Evolutionary conservation across 2,329 filamentous ascomycete species (phyloP).

Genomic region (Xylariaceae sp.): DNA sequence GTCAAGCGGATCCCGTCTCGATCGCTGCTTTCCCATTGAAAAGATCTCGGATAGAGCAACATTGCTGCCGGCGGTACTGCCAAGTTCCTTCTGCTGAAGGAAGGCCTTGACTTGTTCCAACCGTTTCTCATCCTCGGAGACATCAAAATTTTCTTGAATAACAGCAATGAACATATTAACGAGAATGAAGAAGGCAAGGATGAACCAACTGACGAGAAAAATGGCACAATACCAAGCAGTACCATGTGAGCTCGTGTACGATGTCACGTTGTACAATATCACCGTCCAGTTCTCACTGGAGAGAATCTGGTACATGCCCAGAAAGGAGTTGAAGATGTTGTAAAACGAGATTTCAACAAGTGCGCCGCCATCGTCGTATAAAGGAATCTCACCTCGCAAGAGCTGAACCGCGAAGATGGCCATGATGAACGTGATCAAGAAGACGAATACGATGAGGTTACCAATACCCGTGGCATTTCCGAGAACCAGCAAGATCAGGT

Average conservation of each 20-base stretch:
- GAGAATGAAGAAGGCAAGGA: conserved; percentile 89
- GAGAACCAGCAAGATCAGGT: conserved; percentile 81
- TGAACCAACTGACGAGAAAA: conserved; percentile 94
- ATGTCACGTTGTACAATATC: conserved; percentile 77
- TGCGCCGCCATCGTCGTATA: conserved; percentile 55
- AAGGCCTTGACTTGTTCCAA: conserved; percentile 95
- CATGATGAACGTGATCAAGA: conserved; percentile 88
- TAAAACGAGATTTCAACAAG: conserved; percentile 70
- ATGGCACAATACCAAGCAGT: conserved; percentile 91
- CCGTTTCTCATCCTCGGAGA: conserved; percentile 96
- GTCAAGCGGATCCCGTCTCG: conserved; percentile 76
- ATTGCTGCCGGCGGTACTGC: conserved; percentile 62
- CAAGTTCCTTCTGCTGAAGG: conserved; percentile 82
- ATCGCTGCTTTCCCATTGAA: conserved; percentile 53
- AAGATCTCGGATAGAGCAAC: conserved; percentile 70
- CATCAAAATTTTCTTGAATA: conserved; percentile 98
- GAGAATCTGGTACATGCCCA: conserved; percentile 95
- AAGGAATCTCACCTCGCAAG: conserved; percentile 78
- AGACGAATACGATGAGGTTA: conserved; percentile 94
- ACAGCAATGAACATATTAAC: conserved; percentile 99
- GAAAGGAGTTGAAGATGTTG: conserved; percentile 90
- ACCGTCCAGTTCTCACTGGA: conserved; percentile 95
- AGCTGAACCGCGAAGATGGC: conserved; percentile 91
- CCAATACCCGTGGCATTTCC: conserved; percentile 88
- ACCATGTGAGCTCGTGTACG: conserved; percentile 56